These are phyloP conservation scores for Hortiboletus flavorubellus DNA, from an alignment of 768 basidiomycete species.

Conservation along the genomic window DNA sequence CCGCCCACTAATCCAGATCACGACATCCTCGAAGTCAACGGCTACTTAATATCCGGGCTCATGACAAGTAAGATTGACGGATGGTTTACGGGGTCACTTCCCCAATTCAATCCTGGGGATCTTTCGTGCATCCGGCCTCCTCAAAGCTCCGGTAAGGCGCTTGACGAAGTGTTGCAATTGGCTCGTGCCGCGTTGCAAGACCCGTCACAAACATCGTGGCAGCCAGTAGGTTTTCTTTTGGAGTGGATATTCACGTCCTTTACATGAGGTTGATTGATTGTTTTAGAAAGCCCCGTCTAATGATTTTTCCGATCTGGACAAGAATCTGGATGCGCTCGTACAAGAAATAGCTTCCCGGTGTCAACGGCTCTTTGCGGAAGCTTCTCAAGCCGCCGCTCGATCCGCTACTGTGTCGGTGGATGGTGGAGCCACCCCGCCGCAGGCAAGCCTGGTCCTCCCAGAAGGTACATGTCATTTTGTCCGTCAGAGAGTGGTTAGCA, in stretches of 20 bases:
- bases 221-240: constrained; percentile 44
- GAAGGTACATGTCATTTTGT: constrained; percentile 35
- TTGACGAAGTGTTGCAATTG: constrained; percentile 42
- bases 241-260: constrained; percentile 23
- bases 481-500: constrained; percentile 51
- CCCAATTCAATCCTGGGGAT: constrained; percentile 34
- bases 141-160: constrained; percentile 19
- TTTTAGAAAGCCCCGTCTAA: constrained; percentile 45
- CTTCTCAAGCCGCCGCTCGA: constrained; percentile 60
- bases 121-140: constrained; percentile 24
- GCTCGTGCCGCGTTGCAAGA: constrained; percentile 49
- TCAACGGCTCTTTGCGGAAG: constrained; percentile 58
- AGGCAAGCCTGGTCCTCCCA: constrained; percentile 31
- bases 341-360: constrained; percentile 60
- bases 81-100: constrained; percentile 68
- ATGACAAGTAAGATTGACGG: constrained; percentile 66
- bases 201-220: constrained; percentile 46
- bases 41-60: constrained; percentile 72
- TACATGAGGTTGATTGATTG: constrained; percentile 30
- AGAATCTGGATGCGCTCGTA: constrained; percentile 64
- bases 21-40: constrained; percentile 78
- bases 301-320: constrained; percentile 57
- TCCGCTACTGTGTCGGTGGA: constrained; percentile 44
- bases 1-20: constrained; percentile 45
- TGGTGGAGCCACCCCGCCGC: constrained; percentile 30